phyloP scores from a whole-genome alignment of 2,329 filamentous ascomycete species.

The Sodiomyces alkalinus region DNA sequence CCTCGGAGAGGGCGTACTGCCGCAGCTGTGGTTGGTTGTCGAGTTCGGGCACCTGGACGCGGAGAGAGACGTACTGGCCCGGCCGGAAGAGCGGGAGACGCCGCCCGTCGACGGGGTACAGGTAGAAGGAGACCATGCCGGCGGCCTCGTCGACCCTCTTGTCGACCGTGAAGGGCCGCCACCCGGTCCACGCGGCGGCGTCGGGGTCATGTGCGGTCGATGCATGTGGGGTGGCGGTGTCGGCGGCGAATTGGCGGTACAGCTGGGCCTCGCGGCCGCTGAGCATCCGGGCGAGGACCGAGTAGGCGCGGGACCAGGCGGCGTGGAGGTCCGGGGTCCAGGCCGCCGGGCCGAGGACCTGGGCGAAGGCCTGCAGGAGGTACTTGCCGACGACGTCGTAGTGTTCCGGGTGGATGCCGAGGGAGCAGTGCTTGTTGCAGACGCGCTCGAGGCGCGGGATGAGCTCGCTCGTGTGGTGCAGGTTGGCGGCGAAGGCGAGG shows the following conservation, averaged over 20 bases:
- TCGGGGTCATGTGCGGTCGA: too few relatives aligned
- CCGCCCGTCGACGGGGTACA: slow-evolving; percentile 45
- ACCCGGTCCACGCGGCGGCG: slow-evolving; percentile 39
- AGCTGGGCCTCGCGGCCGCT: slow-evolving; percentile 49
- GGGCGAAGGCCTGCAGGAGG: slow-evolving; percentile 50
- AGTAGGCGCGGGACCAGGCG: slow-evolving; percentile 60
- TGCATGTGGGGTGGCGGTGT: too few relatives aligned
- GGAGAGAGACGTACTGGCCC: slow-evolving; percentile 58
- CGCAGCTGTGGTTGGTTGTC: slow-evolving; percentile 44
- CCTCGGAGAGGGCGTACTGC: slow-evolving; percentile 60
- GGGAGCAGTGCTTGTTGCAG: slow-evolving; percentile 59
- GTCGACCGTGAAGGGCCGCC: slow-evolving; percentile 51
- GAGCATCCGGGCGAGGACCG: slow-evolving; percentile 58
- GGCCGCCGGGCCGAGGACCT: slow-evolving; percentile 50
- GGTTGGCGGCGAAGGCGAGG: slow-evolving; percentile 56
- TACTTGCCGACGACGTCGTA: slow-evolving; percentile 58
- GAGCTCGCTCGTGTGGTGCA: slow-evolving; percentile 44
- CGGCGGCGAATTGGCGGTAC: slow-evolving; percentile 41
- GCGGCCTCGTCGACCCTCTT: slow-evolving; percentile 51
- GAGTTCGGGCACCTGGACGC: slow-evolving; percentile 37
- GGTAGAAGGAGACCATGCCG: slow-evolving; percentile 56
- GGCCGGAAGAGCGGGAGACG: slow-evolving; percentile 49
- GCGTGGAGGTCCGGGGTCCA: slow-evolving; percentile 43
- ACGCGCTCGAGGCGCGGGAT: slow-evolving; percentile 38
- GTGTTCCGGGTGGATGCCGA: slow-evolving; percentile 52